These are phyloP conservation scores for Phytophthora tentaculata DNA, from an alignment of 352 stramenopile species.

Conservation along the genomic window DNA sequence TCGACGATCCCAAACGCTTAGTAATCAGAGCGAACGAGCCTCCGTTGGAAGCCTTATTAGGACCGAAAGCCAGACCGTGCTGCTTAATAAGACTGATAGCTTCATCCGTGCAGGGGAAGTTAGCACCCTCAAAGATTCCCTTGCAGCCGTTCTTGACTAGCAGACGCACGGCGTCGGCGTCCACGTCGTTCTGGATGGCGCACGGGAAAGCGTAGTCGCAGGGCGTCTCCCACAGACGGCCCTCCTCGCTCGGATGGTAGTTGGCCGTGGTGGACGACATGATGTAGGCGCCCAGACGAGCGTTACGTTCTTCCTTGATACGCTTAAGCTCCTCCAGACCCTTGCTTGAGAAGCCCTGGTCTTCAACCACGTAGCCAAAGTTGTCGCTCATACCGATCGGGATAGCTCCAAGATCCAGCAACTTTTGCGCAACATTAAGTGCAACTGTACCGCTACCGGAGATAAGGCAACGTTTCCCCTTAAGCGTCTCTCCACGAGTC, in stretches of 20 bases:
- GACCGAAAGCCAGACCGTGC: constrained; percentile 81
- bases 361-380: constrained; percentile 96
- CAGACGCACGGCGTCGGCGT: constrained; percentile 69
- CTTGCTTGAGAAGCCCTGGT: constrained; percentile 83
- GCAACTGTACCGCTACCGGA: constrained; percentile 95
- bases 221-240: constrained; percentile 87
- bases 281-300: constrained; percentile 85
- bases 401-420: constrained; percentile 96
- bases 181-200: constrained; percentile 94
- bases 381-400: constrained; percentile 96
- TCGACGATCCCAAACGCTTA: constrained; percentile 58
- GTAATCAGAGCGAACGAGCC: constrained; percentile 77
- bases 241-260: constrained; percentile 85
- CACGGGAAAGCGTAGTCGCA: constrained; percentile 98
- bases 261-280: constrained; percentile 88
- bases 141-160: constrained; percentile 91
- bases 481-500: constrained; percentile 91
- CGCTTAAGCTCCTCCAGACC: constrained; percentile 77
- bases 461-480: constrained; percentile 97
- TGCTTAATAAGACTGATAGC: constrained; percentile 86
- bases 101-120: constrained; percentile 83
- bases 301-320: constrained; percentile 85
- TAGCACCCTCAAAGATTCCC: constrained; percentile 88
- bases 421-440: constrained; percentile 94
- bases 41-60: constrained; percentile 88